Base-by-base conservation (phyloP, 2,329 filamentous ascomycete species). In the Hypoxylon sp. region DNA sequence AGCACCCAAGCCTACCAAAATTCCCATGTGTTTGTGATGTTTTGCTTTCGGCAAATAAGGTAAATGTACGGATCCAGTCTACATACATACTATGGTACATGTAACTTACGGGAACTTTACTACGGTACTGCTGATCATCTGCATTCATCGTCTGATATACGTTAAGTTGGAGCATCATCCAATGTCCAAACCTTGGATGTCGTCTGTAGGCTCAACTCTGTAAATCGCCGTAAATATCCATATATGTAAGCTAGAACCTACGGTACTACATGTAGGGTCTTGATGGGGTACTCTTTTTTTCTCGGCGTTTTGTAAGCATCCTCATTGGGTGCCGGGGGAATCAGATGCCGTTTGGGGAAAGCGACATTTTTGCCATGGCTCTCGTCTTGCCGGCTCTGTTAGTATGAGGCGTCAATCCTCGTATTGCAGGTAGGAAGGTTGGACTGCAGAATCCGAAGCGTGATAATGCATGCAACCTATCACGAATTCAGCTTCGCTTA, bases 311-410 rank as follows among this genome's bases (percentile, higher is more conserved):
- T 59, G 24, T 35, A 39, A 46, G 19, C 39, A 56, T 52, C 64
- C 53, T 59, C 56, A 75, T 75, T 75, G 73, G 73, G 54, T 32
- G 21, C 61, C 35, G 59, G 17, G 55, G 47, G 53, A 44, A 63
- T 70, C 70, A 73, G 69, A 74, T 75, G 63, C 74, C 74, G n/a
- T 63, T 73, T 75, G 60, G 54, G 73, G 74, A 72, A 75, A 75
- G 56, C 66, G 60, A 65, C 48, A 53, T 65, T 58, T 62, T 56
- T 55, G 57, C 59, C 7, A 64, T 69, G 44, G n/a, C 32, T 52
- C 61, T 67, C 57, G 50, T 67, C 58, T 67, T 67, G 32, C 62
- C 39, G 52, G 56, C 65, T 54, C 53, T 54, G 52, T 46, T 63
- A 61, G 44, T 47, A 19, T 32, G 54, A 57, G 50, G 65, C 61